phyloP scores from a whole-genome alignment of 305 asterid species.

The Salvia sclarea region DNA sequence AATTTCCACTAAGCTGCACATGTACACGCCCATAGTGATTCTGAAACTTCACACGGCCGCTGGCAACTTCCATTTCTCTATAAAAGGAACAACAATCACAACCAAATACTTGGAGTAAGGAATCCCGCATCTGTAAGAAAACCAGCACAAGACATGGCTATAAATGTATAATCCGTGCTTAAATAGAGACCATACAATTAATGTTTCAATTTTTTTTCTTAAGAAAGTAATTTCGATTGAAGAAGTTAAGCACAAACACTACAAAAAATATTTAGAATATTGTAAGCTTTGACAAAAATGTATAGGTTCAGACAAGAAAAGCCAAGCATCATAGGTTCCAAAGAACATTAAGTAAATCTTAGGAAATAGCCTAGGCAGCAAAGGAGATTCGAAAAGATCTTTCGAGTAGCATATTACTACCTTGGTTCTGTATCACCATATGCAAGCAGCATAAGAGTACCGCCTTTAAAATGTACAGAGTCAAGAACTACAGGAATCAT shows the following conservation, averaged over 20 bases:
- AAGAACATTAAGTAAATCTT: constrained; percentile 12
- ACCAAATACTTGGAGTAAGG: constrained; percentile 44
- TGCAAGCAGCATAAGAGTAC: constrained; percentile 89
- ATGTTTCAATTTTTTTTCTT: constrained; percentile 12
- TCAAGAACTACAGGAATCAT: constrained; percentile 77
- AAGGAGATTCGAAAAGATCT: constrained; percentile 23
- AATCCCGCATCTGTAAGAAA: constrained; percentile 38
- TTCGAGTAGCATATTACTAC: constrained; percentile 41
- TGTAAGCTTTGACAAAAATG: constrained; percentile 16
- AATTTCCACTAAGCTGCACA: constrained; percentile 86
- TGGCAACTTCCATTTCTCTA: constrained; percentile 92
- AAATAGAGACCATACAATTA: constrained; percentile 7
- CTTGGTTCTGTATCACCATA: constrained; percentile 96
- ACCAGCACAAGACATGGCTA: constrained; percentile 29
- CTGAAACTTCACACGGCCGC: constrained; percentile 82
- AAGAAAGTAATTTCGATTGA: constrained; percentile 14
- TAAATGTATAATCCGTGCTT: constrained; percentile 32
- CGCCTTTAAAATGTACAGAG: constrained; percentile 82
- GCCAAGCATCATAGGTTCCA: constrained; percentile 19
- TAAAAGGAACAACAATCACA: constrained; percentile 38
- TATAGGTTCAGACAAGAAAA: constrained; percentile 17
- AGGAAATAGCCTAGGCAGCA: constrained; percentile 14
- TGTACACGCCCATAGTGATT: constrained; percentile 84
- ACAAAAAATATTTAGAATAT: not conserved
- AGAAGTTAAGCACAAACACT: constrained; percentile 3